Evolutionary conservation across 371 early-diverging fungal genomes (phyloP), one percentile per base, ranked within the genome.

Genomic region (Ecytonucleospora hepatopenaei): DNA sequence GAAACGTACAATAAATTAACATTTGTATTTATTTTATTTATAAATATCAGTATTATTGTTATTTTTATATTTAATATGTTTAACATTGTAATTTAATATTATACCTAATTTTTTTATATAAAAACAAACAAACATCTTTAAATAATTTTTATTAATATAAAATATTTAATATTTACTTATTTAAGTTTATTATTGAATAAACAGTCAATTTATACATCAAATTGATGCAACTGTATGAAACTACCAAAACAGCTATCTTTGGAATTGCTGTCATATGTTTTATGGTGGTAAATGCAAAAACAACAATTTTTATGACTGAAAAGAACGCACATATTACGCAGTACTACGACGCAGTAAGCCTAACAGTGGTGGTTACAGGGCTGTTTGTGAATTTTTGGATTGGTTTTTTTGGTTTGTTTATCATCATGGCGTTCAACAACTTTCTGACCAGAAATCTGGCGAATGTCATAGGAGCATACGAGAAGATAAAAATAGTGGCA

Each of bases 331-430:
- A 8, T 12, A 8, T 33, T 8, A 16, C 5, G 31, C 15, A 27
- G 24, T 24, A 16, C 54, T 61, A 61, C 53, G n/a, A 16, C 24
- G 15, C 48, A 15, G 8, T 28, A 4, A 51, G 17, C 27, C 12
- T 51, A 3, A 33, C 59, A 61, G 21, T 28, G 5, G 24, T 61
- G 12, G n/a, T 40, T 24, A 61, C 54, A 4, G 8, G 32, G 8
- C 59, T 63, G 2, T 63, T 63, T 63, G 35, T 57, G 23, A 63
- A 63, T 26, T 12, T 63, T 32, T 48, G 58, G 2, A 5, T 63
- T 5, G 63, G 33, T 15, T 4, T 63, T n/a, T 59, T 63, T 32
- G 15, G 23, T 8, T 26, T 63, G 8, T 57, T 63, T 23, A 63
- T 57, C n/a, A 8, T 63, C 28, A 28, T 5, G 8, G 48, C 8